These are phyloP conservation scores for Wickerhamiella galacta DNA, from an alignment of 805 yeast genomes.

Conservation along the genomic window DNA sequence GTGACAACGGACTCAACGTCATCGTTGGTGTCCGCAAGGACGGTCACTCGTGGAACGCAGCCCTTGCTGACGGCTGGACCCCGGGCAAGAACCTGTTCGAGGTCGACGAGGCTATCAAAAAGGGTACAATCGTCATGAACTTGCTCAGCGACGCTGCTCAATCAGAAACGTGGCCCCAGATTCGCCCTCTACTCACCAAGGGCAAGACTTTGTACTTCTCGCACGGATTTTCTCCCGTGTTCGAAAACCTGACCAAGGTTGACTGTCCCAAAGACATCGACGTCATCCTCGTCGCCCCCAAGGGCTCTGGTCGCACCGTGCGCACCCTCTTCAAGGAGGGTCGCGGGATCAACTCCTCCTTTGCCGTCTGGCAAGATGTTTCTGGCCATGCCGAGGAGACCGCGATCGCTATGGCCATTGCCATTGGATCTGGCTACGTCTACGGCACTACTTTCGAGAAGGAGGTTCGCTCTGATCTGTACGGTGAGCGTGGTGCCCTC, in stretches of 20 bases:
- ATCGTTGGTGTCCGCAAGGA: slow-evolving; percentile 95
- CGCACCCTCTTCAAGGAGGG: slow-evolving; percentile 99
- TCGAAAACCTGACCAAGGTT: slow-evolving; percentile 93
- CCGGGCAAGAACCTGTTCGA: slow-evolving; percentile 97
- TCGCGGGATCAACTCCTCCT: slow-evolving; percentile 99
- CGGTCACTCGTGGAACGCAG: slow-evolving; percentile 99
- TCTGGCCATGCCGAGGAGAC: slow-evolving; percentile 98
- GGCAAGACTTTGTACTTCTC: slow-evolving; percentile 98
- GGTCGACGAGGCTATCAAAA: slow-evolving; percentile 79
- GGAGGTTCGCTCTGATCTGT: slow-evolving; percentile 97
- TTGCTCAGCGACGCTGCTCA: slow-evolving; percentile 98
- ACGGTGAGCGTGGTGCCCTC: slow-evolving; percentile 99
- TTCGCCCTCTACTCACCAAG: slow-evolving; percentile 85
- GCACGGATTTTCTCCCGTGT: slow-evolving; percentile 98
- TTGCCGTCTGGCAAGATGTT: slow-evolving; percentile 99
- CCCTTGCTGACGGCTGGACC: slow-evolving; percentile 99
- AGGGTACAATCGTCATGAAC: slow-evolving; percentile 94
- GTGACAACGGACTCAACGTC: slow-evolving; percentile 97
- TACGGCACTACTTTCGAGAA: slow-evolving; percentile 98
- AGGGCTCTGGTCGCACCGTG: slow-evolving; percentile 99
- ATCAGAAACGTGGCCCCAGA: slow-evolving; percentile 86
- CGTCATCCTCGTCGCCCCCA: slow-evolving; percentile 98
- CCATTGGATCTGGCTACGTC: slow-evolving; percentile 98
- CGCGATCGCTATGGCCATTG: slow-evolving; percentile 96
- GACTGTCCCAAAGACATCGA: slow-evolving; percentile 90